Conservation (phyloP, 805 yeast species). For the Candida tibetensis region DNA sequence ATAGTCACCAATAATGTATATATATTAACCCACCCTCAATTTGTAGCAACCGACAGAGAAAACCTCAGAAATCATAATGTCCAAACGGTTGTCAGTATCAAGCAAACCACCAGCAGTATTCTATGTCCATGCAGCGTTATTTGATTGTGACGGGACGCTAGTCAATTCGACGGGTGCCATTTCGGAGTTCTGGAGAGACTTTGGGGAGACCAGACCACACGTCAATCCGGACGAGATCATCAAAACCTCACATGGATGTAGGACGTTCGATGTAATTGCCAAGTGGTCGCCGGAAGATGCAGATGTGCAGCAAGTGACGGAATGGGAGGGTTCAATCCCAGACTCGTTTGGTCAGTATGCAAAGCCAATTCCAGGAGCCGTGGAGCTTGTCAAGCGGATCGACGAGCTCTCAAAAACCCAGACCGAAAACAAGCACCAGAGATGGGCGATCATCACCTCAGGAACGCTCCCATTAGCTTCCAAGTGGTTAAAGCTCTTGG, state of each 20-base stretch:
- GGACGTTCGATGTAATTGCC: conserved; percentile 75
- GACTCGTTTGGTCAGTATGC: conserved; percentile 71
- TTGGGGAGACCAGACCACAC: conserved; percentile 63
- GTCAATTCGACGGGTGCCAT: conserved; percentile 81
- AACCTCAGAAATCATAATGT: conserved; percentile 7
- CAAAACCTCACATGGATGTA: conserved; percentile 75
- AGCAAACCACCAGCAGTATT: conserved; percentile 41
- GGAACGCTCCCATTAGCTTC: conserved; percentile 76
- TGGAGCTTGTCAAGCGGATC: conserved; percentile 54
- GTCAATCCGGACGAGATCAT: conserved; percentile 71
- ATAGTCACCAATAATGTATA: no score
- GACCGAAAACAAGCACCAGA: conserved; percentile 43
- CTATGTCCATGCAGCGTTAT: conserved; percentile 50
- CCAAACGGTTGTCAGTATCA: background rate
- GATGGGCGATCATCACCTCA: conserved; percentile 86
- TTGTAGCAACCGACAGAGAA: no score
- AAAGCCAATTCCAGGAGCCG: conserved; percentile 72
- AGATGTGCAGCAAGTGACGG: conserved; percentile 58
- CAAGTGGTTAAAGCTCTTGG: conserved; percentile 70
- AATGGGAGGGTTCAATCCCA: conserved; percentile 67
- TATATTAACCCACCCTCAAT: no score
- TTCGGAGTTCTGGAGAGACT: conserved; percentile 75
- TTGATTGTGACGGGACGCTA: conserved; percentile 85
- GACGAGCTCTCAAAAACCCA: conserved; percentile 45
- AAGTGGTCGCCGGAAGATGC: conserved; percentile 76